phyloP scores from a whole-genome alignment of 192 early-diverging fungal species.

The Phlyctochytrium arcticum region DNA sequence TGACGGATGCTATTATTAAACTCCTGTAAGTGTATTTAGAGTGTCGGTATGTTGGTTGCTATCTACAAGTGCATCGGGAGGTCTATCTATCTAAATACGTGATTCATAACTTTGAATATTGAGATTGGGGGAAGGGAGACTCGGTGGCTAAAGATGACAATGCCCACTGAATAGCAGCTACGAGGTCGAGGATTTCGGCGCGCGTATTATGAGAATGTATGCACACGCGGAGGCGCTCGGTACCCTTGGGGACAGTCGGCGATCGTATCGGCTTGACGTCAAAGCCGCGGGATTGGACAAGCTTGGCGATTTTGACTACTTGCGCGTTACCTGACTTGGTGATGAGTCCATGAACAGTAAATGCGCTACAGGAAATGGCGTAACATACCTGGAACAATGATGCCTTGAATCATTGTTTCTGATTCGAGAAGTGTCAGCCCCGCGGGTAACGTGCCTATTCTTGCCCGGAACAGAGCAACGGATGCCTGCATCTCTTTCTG shows the following conservation, averaged over 20 bases:
- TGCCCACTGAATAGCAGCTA: constrained; percentile 23
- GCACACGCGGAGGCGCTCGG: constrained; percentile 81
- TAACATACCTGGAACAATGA: constrained; percentile 66
- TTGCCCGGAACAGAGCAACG: constrained; percentile 50
- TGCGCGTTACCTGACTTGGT: constrained; percentile 61
- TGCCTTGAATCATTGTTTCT: constrained; percentile 70
- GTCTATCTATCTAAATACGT: no score
- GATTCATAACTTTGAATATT: no score
- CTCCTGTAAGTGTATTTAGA: constrained; percentile 7
- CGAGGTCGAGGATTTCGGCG: constrained; percentile 49
- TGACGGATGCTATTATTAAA: constrained; percentile 78
- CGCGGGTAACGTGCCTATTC: neutral
- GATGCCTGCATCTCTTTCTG: constrained; percentile 41
- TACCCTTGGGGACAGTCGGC: constrained; percentile 74
- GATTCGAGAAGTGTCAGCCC: constrained; percentile 54
- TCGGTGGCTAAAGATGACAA: no score
- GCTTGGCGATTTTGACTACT: constrained; percentile 38
- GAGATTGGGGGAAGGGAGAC: no score
- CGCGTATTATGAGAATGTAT: constrained; percentile 72
- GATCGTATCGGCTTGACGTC: constrained; percentile 75
- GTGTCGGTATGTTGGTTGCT: no score
- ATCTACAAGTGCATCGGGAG: no score
- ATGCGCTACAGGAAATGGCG: no score
- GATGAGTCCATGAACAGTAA: no score
- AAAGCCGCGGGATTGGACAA: constrained; percentile 44